Base-by-base conservation (phyloP, 805 yeast genomes). In the Yarrowia sp. region DNA sequence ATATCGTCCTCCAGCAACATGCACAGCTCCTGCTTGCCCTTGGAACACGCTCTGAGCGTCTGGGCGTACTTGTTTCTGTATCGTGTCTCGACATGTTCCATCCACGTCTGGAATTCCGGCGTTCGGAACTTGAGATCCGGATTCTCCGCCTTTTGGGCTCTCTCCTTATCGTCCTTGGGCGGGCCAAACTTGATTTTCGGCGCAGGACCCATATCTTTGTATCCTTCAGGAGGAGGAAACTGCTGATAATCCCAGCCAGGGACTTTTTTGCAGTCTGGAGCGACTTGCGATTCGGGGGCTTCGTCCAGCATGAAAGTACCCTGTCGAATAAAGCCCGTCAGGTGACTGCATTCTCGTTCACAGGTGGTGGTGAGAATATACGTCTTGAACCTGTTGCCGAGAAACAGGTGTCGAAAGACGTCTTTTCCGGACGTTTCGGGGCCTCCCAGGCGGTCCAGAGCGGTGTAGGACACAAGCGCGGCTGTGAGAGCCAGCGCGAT, bases 1-100 rank as follows among this genome's bases (percentile, higher is more conserved):
- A 68, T 67, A 18, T 68, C 70, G 51, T 68, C 70, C 32, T 68
- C 70, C 38, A 68, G 58, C 13, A 68, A 35, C 42, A 68, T 32
- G 32, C 70, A 68, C 48, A 68, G 68, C 50, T 67, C 68, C 31
- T 65, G 65, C 17, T 35, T 64, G 9, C 70, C 68, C 15, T 42
- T 4, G 13, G 61, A 45, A 39, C 70, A 68, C 15, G 36, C 53
- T 33, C 43, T n/a, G 33, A 66, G 50, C 11, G 61, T 41, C 47
- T 55, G 31, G 8, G 61, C 61, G 38, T 55, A 55, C 61, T 55
- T 55, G 47, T 55, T 39, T 28, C 61, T 10, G 61, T 55, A 55
- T 38, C 41, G 39, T 36, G 31, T 18, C 31, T 55, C 61, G 18
- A 55, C 18, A 36, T 32, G 17, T 15, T 28, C 61, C 61, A 41